Percentiles rank a stretch among this genome's conserved stretches.
Evolutionary conservation across 441 rosid species (phyloP).

Genomic region (Macaranga tanarius): DNA sequence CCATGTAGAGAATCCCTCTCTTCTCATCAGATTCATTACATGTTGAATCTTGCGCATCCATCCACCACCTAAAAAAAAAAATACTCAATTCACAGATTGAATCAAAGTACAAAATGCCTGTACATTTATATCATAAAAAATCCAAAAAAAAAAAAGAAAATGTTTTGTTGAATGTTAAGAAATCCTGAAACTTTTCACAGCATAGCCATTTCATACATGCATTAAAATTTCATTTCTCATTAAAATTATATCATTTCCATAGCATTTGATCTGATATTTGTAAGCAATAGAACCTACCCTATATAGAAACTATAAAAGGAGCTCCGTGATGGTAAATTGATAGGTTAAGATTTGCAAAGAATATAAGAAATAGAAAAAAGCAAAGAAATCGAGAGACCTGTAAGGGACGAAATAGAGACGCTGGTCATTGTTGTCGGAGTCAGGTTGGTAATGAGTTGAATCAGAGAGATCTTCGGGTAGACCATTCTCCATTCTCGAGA

Average conservation of each 20-base stretch:
- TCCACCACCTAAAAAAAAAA: slow-evolving; percentile 85
- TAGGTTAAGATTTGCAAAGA: slow-evolving; percentile 17
- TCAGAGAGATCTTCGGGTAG: slow-evolving; percentile 49
- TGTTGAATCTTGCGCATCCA: slow-evolving; percentile 58
- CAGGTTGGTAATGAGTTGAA: slow-evolving; percentile 50
- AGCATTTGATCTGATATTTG: not conserved
- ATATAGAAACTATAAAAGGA: not conserved
- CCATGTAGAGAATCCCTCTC: slow-evolving; percentile 68
- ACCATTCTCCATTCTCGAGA: slow-evolving; percentile 39
- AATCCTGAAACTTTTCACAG: not conserved
- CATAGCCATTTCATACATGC: not conserved
- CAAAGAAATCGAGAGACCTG: slow-evolving; percentile 40
- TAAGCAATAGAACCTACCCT: not conserved
- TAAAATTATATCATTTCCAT: not conserved
- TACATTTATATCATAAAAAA: not conserved
- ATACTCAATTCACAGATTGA: slow-evolving; percentile 14
- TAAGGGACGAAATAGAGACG: slow-evolving; percentile 89
- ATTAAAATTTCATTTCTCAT: not conserved
- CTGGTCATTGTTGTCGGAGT: slow-evolving; percentile 64
- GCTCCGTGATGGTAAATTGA: not conserved
- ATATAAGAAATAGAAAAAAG: not conserved
- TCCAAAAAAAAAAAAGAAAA: not conserved
- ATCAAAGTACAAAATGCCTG: slow-evolving; percentile 15
- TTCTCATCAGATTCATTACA: slow-evolving; percentile 49
- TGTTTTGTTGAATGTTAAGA: not conserved